Evolutionary conservation across 2,329 filamentous ascomycete genomes (phyloP).

Genomic region (Fusarium anguioides): DNA sequence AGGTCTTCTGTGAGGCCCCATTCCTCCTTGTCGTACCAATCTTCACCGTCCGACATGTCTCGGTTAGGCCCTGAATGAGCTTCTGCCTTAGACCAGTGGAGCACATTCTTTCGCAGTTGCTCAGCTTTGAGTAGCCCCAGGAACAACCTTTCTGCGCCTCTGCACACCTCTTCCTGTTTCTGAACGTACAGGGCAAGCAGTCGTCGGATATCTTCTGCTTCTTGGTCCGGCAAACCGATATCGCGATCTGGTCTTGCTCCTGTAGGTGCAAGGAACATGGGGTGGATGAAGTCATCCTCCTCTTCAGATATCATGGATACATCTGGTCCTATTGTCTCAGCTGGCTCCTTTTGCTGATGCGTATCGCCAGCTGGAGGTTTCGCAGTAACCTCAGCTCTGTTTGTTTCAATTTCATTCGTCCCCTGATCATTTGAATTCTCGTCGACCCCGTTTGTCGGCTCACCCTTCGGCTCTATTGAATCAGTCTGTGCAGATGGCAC

Average conservation of each 20-base stretch:
- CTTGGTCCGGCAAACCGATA: slow-evolving; percentile 75
- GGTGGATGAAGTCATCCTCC: slow-evolving; percentile 71
- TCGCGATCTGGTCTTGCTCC: slow-evolving; percentile 74
- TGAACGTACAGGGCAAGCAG: slow-evolving; percentile 82
- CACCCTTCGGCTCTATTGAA: background rate
- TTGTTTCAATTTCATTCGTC: background rate
- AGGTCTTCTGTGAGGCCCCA: slow-evolving; percentile 80
- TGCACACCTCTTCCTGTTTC: slow-evolving; percentile 86
- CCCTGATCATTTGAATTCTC: slow-evolving; percentile 5
- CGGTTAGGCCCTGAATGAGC: slow-evolving; percentile 73
- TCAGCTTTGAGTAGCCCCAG: slow-evolving; percentile 78
- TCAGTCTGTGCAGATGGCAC: background rate
- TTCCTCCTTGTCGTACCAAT: slow-evolving; percentile 87
- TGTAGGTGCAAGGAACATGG: slow-evolving; percentile 75
- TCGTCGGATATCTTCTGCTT: slow-evolving; percentile 82
- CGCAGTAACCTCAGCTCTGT: background rate
- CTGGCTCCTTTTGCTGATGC: slow-evolving; percentile 11
- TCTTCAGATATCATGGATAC: slow-evolving; percentile 9
- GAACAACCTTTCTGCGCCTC: slow-evolving; percentile 74
- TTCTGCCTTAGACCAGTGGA: slow-evolving; percentile 82
- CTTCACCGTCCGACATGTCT: slow-evolving; percentile 88
- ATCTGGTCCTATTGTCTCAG: slow-evolving; percentile 19
- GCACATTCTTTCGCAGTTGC: slow-evolving; percentile 75
- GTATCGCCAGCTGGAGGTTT: slow-evolving; percentile 6
- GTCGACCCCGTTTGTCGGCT: slow-evolving; percentile 11